Percentiles rank a stretch among this genome's conserved stretches.
Evolutionary conservation across 805 yeast genomes (phyloP).

Genomic region (Saccharomycopsis sp.): DNA sequence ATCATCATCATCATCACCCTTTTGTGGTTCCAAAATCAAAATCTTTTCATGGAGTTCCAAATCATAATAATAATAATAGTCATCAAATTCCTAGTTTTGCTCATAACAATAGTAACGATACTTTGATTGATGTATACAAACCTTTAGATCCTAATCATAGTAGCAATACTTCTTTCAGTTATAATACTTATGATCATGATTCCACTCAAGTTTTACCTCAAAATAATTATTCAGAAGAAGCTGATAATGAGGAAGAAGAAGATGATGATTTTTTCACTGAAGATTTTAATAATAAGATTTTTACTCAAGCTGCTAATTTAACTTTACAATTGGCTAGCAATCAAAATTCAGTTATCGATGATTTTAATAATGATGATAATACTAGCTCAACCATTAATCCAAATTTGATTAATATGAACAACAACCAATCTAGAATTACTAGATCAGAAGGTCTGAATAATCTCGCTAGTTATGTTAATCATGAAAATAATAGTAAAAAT

Average conservation of each 20-base stretch:
- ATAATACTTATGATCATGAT: not conserved
- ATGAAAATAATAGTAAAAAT: too few relatives aligned
- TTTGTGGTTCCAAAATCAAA: slow-evolving; percentile 3
- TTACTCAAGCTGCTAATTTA: slow-evolving; percentile 18
- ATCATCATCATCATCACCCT: too few relatives aligned
- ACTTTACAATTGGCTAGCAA: slow-evolving; percentile 17
- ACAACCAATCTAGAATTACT: not conserved
- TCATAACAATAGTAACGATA: slow-evolving; percentile 1
- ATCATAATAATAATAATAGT: not conserved
- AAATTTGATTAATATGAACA: not conserved
- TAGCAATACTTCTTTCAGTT: not conserved
- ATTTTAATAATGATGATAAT: not conserved
- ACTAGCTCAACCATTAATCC: not conserved
- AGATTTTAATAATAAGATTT: slow-evolving; percentile 11
- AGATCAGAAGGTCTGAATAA: slow-evolving; percentile 8
- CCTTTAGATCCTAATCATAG: not conserved
- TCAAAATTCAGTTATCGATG: slow-evolving; percentile 3
- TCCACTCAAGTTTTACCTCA: not conserved
- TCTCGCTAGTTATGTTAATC: slow-evolving; percentile 6
- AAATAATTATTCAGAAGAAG: too few relatives aligned
- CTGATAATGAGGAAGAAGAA: too few relatives aligned
- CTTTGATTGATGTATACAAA: slow-evolving; percentile 1
- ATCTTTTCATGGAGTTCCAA: slow-evolving; percentile 1
- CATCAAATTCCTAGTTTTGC: not conserved
- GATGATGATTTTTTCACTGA: not conserved